Evolutionary conservation across 495 filamentous ascomycete species (phyloP).

Genomic region (Chaetomium fimeti): DNA sequence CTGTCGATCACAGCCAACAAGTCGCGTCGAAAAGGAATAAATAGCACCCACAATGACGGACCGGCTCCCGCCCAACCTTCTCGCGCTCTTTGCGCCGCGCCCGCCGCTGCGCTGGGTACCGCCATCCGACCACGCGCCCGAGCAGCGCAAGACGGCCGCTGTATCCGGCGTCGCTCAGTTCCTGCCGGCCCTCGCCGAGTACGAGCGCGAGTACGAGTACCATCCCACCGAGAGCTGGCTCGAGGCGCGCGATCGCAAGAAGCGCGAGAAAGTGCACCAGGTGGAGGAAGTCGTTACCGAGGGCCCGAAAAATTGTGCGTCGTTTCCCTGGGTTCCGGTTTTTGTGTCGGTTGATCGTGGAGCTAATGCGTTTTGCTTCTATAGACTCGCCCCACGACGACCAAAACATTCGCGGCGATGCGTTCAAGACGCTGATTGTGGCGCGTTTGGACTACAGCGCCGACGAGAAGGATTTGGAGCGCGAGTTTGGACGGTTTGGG

Average conservation of each 20-base stretch:
- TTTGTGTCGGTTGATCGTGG: constrained; percentile 12
- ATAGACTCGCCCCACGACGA: constrained; percentile 72
- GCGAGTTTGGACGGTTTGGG: constrained; percentile 91
- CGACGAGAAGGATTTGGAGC: constrained; percentile 84
- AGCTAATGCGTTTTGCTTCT: not conserved
- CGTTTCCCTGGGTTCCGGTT: not conserved
- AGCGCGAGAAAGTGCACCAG: constrained; percentile 69
- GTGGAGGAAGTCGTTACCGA: constrained; percentile 64
- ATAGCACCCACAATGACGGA: constrained; percentile 68
- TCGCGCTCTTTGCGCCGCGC: constrained; percentile 90
- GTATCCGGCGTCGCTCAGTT: constrained; percentile 73
- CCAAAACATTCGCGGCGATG: constrained; percentile 82
- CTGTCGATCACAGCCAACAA: too few species aligned
- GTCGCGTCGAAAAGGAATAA: too few species aligned
- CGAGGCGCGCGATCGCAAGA: constrained; percentile 75
- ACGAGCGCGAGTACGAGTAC: constrained; percentile 70
- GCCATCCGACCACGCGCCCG: constrained; percentile 76
- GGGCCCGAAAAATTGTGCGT: constrained; percentile 66
- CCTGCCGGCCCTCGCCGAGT: constrained; percentile 65
- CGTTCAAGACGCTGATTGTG: constrained; percentile 93
- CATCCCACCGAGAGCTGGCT: constrained; percentile 89
- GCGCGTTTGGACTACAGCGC: constrained; percentile 85
- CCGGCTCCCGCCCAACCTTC: constrained; percentile 86
- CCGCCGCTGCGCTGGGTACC: constrained; percentile 88
- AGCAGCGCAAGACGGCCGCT: constrained; percentile 70